These are phyloP conservation scores for Hypoxylon lienhwacheense DNA, from an alignment of 495 filamentous ascomycete genomes.

Conservation along the genomic window DNA sequence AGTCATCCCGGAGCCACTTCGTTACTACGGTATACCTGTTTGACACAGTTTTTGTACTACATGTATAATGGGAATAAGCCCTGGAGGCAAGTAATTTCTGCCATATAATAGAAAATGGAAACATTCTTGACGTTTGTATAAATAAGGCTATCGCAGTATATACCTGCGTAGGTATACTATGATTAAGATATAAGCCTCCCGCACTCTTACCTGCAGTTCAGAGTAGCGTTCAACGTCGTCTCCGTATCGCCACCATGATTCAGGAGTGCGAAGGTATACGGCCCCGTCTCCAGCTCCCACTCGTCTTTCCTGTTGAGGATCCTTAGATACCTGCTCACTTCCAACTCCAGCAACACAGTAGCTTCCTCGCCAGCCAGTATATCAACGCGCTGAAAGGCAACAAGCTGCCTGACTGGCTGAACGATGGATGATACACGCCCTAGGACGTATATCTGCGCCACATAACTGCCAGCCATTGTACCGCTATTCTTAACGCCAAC, in stretches of 20 bases:
- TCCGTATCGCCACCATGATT: slow-evolving; percentile 42
- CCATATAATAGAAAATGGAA: too few species aligned
- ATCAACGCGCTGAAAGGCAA: slow-evolving; percentile 43
- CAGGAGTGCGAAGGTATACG: slow-evolving; percentile 48
- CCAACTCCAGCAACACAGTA: slow-evolving; percentile 36
- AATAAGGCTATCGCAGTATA: too few species aligned
- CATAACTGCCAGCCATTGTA: slow-evolving; percentile 40
- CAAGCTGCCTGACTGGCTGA: slow-evolving; percentile 47
- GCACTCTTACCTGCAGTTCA: slow-evolving; percentile 35
- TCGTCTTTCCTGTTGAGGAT: slow-evolving; percentile 43
- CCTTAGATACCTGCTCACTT: slow-evolving; percentile 44
- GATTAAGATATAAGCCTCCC: neutral
- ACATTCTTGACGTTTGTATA: too few species aligned
- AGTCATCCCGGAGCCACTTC: too few species aligned
- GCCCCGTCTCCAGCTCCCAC: slow-evolving; percentile 47
- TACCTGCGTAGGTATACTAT: too few species aligned
- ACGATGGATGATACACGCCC: slow-evolving; percentile 43
- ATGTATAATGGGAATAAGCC: too few species aligned
- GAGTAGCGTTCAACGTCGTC: slow-evolving; percentile 39
- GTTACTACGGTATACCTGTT: too few species aligned
- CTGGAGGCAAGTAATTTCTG: too few species aligned
- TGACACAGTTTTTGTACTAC: too few species aligned
- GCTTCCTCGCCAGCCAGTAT: slow-evolving; percentile 36
- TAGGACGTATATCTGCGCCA: slow-evolving; percentile 45
- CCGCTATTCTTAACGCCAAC: slow-evolving; percentile 42